Evolutionary conservation across 306 rosid species (phyloP), one percentile per base, ranked within the genome.

Genomic region (Prunus campanulata): DNA sequence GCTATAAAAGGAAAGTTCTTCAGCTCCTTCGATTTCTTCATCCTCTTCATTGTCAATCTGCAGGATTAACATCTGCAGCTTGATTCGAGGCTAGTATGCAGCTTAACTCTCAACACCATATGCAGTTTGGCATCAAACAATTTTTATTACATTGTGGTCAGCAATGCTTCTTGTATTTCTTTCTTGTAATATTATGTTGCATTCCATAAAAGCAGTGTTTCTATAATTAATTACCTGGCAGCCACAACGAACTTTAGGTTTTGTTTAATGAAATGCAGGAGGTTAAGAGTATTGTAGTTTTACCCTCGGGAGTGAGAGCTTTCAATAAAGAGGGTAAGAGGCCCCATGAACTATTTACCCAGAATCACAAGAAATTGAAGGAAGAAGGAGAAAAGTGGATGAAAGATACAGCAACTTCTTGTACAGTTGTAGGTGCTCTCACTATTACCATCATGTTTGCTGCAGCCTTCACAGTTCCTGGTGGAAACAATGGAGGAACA

Each of bases 351-450:
- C 9, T 81, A 24, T 88, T 88, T 85, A 83, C 78, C 0, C 5
- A 16, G 8, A 50, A 64, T 2, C 91, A 88, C 46, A n/a, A 59
- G 39, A 75, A 57, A 0, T 48, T 88, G 67, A 16, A 67, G 0
- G 35, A 61, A 3, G 79, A 72, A 0, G 90, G 84, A 11, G 88
- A 86, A 72, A 29, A 79, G 0, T 86, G 90, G 92, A 88, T 86
- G 90, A 63, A 77, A 47, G 2, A 76, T 71, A 86, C 87, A 3
- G 83, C 90, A 4, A 71, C 66, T 3, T 84, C 85, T 61, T 80
- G 82, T 32, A 32, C 39, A 5, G 39, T 32, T 32, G 39, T 32
- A 32, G 39, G 39, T 32, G 39, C 39, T 32, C 39, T 32, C 39
- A 32, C 39, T 32, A 32, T 32, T 32, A 32, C 39, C 39, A 32